Base-by-base conservation (phyloP, 306 rosid species). In the Cicer chorassanicum region DNA sequence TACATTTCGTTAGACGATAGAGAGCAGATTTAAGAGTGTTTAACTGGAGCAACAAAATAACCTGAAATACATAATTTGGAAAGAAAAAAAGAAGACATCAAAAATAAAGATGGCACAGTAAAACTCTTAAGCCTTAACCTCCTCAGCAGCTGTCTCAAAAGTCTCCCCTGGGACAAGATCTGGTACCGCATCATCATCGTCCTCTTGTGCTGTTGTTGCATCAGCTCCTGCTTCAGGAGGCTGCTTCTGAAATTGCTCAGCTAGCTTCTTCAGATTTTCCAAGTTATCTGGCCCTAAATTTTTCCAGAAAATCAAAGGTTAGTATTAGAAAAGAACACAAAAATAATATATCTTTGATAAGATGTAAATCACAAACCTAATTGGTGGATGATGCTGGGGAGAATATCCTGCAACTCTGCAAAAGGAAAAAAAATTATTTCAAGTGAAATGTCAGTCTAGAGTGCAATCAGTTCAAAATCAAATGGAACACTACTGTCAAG, bases 401-500 rank as follows among this genome's bases (percentile, higher is more conserved):
- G 98, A 59, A 91, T 88, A 78, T 93, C 97, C 76, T 93, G 96
- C 91, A 91, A 84, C 76, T 93, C 98, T 90, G 89, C 24, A 76
- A 84, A 8, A 63, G n/a, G 14, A 59, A 63, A 59, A 69, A 68
- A 53, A 45, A 5, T 29, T 4, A 66, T 36, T 36, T 6, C 34
- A 6, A 36, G 42, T 61, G 8, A 49, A 19, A 16, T 7, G 16
- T 9, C 54, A 53, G 49, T 49, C 74, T 13, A 65, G 53, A 24
- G 1, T 4, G 11, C 63, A 34, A 49, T 8, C 16, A 48, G 7
- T 41, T 48, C 49, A 38, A 15, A 15, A n/a, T 68, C 15, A 65
- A 53, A 63, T 7, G 36, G 54, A 21, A 36, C 18, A 43, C 34
- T 3, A 4, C 42, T 34, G 5, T 24, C 5, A 70, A n/a, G 50